Conservation (phyloP, 2,329 filamentous ascomycete species). For the Cladosporium sp. region DNA sequence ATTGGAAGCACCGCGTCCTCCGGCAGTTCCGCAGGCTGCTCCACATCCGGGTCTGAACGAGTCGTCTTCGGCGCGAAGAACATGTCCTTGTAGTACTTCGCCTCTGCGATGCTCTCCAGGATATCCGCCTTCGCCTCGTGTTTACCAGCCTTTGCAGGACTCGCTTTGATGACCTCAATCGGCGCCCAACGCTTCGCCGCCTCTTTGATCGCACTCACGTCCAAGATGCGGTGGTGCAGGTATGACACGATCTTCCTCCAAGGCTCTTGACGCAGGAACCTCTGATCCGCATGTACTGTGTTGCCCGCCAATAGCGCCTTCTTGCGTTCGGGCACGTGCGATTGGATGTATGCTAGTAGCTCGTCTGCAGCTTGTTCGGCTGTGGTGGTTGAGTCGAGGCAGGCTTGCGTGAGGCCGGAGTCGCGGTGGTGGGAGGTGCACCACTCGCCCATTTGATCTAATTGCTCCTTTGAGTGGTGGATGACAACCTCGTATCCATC, state of each 20-base stretch:
- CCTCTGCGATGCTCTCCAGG: slow-evolving; percentile 91
- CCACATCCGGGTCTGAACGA: neutral
- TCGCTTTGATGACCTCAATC: slow-evolving; percentile 59
- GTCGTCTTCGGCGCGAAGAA: slow-evolving; percentile 57
- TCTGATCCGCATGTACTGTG: slow-evolving; percentile 85
- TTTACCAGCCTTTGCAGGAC: slow-evolving; percentile 71
- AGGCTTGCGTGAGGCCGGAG: slow-evolving; percentile 79
- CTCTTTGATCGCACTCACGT: slow-evolving; percentile 92
- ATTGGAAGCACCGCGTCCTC: neutral
- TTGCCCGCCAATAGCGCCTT: slow-evolving; percentile 83
- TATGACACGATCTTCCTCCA: slow-evolving; percentile 74
- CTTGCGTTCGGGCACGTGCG: slow-evolving; percentile 66
- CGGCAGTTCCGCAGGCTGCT: neutral
- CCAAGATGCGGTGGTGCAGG: slow-evolving; percentile 86
- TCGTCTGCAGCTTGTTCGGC: slow-evolving; percentile 70
- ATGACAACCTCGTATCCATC: slow-evolving; percentile 80
- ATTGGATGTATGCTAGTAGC: slow-evolving; percentile 77
- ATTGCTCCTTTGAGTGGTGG: slow-evolving; percentile 68
- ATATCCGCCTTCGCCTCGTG: slow-evolving; percentile 91
- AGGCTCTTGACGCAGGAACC: slow-evolving; percentile 74
- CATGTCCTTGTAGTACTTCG: slow-evolving; percentile 73
- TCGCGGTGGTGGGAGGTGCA: slow-evolving; percentile 77
- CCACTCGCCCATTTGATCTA: slow-evolving; percentile 86
- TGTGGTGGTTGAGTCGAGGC: slow-evolving; percentile 71
- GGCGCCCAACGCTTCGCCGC: slow-evolving; percentile 79